Percentiles rank a stretch among this genome's conserved stretches.
Evolutionary conservation across 164 flowering plant species (phyloP).

Genomic region (Macadamia integrifolia): DNA sequence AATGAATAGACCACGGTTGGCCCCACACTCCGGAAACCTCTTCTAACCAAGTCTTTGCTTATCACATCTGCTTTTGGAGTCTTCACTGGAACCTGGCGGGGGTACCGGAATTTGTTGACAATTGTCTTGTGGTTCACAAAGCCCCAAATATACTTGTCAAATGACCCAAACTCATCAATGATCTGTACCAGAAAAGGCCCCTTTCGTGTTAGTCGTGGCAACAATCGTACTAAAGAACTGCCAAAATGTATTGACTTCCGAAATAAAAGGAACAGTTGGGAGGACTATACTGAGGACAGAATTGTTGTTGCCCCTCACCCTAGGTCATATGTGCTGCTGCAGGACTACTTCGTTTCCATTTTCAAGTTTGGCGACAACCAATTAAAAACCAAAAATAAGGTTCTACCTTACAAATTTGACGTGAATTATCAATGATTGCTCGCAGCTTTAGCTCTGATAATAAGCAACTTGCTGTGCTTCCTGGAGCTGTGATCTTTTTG

Average conservation of each 20-base stretch:
- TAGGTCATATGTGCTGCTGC: neutral
- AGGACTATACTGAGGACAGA: neutral
- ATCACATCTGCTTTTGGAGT: constrained; percentile 34
- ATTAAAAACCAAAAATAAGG: neutral
- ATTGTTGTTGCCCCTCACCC: neutral
- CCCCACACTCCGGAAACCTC: constrained; percentile 35
- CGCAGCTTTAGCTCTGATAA: constrained; percentile 33
- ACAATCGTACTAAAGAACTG: neutral
- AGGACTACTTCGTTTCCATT: neutral
- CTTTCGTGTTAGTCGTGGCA: neutral
- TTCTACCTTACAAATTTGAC: constrained; percentile 32
- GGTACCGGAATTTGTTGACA: constrained; percentile 28
- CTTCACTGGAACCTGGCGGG: constrained; percentile 34
- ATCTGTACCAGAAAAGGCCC: constrained; percentile 18
- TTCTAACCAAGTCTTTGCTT: constrained; percentile 33
- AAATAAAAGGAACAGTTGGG: neutral
- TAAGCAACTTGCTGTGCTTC: constrained; percentile 25
- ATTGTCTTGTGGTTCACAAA: constrained; percentile 30
- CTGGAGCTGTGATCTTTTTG: constrained; percentile 27
- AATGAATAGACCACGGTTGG: constrained; percentile 34
- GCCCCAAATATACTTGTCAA: constrained; percentile 32
- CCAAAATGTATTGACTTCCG: neutral
- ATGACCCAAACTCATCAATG: constrained; percentile 30
- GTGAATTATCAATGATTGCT: constrained; percentile 34
- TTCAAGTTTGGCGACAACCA: neutral